Evolutionary conservation across 176 grass and related monocot species (phyloP).

Genomic region (Cocos nucifera): DNA sequence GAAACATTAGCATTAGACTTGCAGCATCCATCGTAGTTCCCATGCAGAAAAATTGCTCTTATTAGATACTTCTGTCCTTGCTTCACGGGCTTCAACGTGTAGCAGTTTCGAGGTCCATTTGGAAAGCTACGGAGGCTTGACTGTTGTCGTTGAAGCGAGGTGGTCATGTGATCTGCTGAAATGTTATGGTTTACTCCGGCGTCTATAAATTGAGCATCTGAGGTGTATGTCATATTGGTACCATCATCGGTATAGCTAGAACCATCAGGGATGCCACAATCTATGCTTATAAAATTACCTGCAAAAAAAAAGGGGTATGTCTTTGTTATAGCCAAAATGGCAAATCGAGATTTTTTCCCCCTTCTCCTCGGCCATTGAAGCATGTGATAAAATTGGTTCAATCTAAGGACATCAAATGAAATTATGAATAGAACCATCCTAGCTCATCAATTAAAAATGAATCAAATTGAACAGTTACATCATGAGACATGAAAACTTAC

Average conservation of each 20-base stretch:
- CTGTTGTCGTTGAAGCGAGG: slow-evolving; percentile 4
- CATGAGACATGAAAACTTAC: no score
- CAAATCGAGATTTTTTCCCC: slow-evolving; percentile 1
- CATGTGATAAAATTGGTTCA: no score
- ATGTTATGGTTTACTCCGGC: slow-evolving; percentile 21
- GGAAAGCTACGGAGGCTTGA: slow-evolving; percentile 34
- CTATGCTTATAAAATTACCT: slow-evolving; percentile 22
- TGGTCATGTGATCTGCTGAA: slow-evolving; percentile 1
- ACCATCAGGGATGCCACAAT: slow-evolving; percentile 12
- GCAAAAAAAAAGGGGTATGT: slow-evolving; percentile 29
- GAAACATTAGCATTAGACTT: slow-evolving; percentile 1
- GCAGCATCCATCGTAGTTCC: slow-evolving; percentile 32
- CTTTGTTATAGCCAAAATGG: background rate
- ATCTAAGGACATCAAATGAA: no score
- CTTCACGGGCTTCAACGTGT: slow-evolving; percentile 27
- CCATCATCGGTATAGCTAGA: slow-evolving; percentile 6
- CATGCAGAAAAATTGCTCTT: slow-evolving; percentile 30
- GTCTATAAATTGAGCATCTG: slow-evolving; percentile 11
- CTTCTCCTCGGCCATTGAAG: background rate
- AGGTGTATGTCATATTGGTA: slow-evolving; percentile 18
- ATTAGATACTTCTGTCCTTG: slow-evolving; percentile 23
- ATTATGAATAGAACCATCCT: no score
- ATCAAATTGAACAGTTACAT: no score
- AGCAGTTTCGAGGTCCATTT: slow-evolving; percentile 33
- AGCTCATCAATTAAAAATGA: no score